These are phyloP conservation scores for Solanum hybrid DNA, from an alignment of 305 asterid species.

Conservation along the genomic window DNA sequence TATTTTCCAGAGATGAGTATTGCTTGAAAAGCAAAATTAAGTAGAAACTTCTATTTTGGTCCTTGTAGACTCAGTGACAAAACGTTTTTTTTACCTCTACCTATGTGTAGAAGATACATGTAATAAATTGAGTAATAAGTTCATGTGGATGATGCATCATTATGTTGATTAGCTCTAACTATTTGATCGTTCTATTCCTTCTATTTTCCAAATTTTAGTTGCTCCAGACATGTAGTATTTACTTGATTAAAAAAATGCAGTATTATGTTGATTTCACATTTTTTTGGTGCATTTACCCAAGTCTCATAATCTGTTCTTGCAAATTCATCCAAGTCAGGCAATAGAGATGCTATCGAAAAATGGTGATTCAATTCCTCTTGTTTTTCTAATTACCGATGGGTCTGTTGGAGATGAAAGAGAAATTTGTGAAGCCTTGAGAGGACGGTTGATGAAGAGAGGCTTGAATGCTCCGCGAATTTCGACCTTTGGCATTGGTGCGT, in stretches of 20 bases:
- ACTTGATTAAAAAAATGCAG: neutral
- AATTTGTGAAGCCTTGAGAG: slow-evolving; percentile 44
- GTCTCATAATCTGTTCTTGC: neutral
- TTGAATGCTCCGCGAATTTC: slow-evolving; percentile 54
- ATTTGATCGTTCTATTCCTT: neutral
- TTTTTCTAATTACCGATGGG: slow-evolving; percentile 81
- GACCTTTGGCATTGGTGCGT: slow-evolving; percentile 78
- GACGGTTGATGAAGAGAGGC: slow-evolving; percentile 38
- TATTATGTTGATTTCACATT: neutral
- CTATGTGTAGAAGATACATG: neutral
- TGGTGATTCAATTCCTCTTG: slow-evolving; percentile 36
- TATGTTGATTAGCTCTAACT: neutral
- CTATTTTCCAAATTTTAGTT: neutral
- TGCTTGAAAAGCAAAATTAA: neutral
- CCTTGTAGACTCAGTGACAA: neutral
- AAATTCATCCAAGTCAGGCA: slow-evolving; percentile 43
- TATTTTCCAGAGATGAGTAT: neutral
- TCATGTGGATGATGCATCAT: neutral
- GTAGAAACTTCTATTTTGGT: neutral
- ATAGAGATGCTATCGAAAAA: slow-evolving; percentile 46
- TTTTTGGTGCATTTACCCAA: neutral
- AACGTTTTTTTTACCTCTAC: neutral
- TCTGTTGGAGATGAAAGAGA: slow-evolving; percentile 79
- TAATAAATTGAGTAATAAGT: neutral
- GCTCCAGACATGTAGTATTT: neutral